Conservation (phyloP, 2,329 filamentous ascomycete genomes). For the Epichloe sylvatica region DNA sequence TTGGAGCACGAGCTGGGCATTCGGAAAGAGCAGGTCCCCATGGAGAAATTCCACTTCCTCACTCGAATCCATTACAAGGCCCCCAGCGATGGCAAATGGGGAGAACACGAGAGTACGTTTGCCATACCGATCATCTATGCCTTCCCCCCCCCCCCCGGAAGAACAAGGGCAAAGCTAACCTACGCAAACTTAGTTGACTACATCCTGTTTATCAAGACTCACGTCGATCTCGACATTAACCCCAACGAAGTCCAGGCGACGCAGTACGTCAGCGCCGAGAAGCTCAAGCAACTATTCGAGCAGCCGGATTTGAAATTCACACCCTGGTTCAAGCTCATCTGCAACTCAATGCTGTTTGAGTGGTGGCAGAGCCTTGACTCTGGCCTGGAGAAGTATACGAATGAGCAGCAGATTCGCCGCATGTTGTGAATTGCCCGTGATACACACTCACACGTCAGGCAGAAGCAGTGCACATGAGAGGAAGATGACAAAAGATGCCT, state of each 20-base stretch:
- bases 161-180: not conserved
- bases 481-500: not conserved
- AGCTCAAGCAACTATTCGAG: conserved; percentile 73
- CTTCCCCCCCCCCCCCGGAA: not conserved
- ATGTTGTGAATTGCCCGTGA: conserved; percentile 37
- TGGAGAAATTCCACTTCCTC: conserved; percentile 85
- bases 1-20: conserved; percentile 92
- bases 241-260: conserved; percentile 80
- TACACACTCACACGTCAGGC: not conserved
- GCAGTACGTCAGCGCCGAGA: conserved; percentile 68
- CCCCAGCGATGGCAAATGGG: conserved; percentile 94
- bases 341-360: conserved; percentile 91
- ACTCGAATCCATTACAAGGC: conserved; percentile 98
- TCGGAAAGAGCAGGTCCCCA: conserved; percentile 70
- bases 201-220: conserved; percentile 93
- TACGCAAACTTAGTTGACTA: conserved; percentile 60
- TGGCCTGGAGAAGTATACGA: conserved; percentile 70
- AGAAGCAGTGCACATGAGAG: not conserved
- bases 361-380: conserved; percentile 85
- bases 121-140: not conserved
- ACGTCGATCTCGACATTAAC: conserved; percentile 72
- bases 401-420: conserved; percentile 75
- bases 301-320: conserved; percentile 76
- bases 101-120: conserved; percentile 85
- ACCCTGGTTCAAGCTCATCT: conserved; percentile 99